A percentile compares a stretch with the other conserved stretches of the same genome.
Evolutionary conservation across 352 stramenopile genomes (phyloP).

Genomic region (Halophytophthora polymorphica): DNA sequence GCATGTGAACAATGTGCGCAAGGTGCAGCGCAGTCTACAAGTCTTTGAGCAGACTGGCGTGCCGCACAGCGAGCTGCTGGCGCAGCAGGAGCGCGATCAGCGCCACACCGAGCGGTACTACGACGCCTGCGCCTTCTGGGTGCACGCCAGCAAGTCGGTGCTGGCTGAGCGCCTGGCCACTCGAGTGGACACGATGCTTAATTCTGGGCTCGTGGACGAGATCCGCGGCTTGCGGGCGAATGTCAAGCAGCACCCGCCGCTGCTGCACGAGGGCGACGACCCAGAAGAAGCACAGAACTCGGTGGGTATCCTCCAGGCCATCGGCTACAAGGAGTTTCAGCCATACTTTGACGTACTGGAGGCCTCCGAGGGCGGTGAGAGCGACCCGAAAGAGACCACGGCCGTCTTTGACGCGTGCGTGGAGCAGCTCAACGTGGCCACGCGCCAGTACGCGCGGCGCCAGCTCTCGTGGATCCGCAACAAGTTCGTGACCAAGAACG

Average conservation of each 20-base stretch:
- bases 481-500: conserved; percentile 79
- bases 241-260: conserved; percentile 47
- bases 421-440: conserved; percentile 78
- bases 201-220: conserved; percentile 71
- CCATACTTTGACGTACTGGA: conserved; percentile 74
- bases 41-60: conserved; percentile 81
- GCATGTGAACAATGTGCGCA: conserved; percentile 86
- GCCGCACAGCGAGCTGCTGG: conserved; percentile 68
- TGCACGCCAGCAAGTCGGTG: conserved; percentile 67
- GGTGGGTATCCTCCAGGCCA: conserved; percentile 83
- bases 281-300: conserved; percentile 39
- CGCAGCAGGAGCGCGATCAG: conserved; percentile 46
- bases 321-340: conserved; percentile 91
- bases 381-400: conserved; percentile 27
- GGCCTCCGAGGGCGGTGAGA: conserved; percentile 13
- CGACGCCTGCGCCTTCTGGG: conserved; percentile 81
- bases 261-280: conserved; percentile 16
- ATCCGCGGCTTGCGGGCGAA: conserved; percentile 53
- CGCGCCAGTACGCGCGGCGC: conserved; percentile 80
- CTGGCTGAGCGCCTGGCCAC: conserved; percentile 61
- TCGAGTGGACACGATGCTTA: conserved; percentile 82
- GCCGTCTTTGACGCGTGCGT: conserved; percentile 56
- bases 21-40: conserved; percentile 83
- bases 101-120: conserved; percentile 61
- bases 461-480: conserved; percentile 89